phyloP scores from a whole-genome alignment of 495 filamentous ascomycete species.

The Penicillium argentinense region DNA sequence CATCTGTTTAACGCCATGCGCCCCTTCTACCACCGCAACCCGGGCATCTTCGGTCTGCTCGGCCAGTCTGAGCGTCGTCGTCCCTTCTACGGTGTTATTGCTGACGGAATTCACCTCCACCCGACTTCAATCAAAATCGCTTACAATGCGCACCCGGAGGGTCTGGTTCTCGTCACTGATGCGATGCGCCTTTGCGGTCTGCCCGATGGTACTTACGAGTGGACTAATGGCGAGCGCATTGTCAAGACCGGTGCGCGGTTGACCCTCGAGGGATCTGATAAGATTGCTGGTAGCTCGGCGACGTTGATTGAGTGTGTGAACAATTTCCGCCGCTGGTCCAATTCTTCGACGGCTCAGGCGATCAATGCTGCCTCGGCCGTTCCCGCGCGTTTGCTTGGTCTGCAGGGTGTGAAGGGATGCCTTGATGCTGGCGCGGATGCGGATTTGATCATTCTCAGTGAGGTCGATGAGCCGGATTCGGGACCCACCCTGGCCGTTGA shows the following conservation, averaged over 20 bases:
- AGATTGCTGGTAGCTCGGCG: constrained; percentile 70
- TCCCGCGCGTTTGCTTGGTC: constrained; percentile 70
- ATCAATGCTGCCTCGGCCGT: constrained; percentile 69
- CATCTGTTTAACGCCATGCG: constrained; percentile 92
- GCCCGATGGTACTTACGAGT: constrained; percentile 73
- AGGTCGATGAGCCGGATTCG: constrained; percentile 45
- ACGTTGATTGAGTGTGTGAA: constrained; percentile 77
- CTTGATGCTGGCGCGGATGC: constrained; percentile 73
- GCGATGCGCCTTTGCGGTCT: constrained; percentile 63
- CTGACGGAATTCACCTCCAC: constrained; percentile 64
- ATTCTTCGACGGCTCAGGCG: constrained; percentile 60
- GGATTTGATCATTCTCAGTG: constrained; percentile 70
- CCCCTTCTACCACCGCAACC: constrained; percentile 80
- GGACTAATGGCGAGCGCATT: constrained; percentile 74
- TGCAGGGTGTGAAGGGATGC: constrained; percentile 64
- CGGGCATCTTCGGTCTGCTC: constrained; percentile 78
- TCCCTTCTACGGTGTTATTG: constrained; percentile 61
- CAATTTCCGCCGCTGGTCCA: constrained; percentile 75
- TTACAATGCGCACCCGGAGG: constrained; percentile 54
- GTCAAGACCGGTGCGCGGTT: constrained; percentile 66
- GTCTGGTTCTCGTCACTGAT: constrained; percentile 62
- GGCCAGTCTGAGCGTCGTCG: constrained; percentile 45
- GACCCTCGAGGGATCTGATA: constrained; percentile 66
- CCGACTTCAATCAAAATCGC: constrained; percentile 59
- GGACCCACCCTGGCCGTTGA: constrained; percentile 57